Base-by-base conservation (phyloP, 495 filamentous ascomycete genomes). In the Neurospora sp. region DNA sequence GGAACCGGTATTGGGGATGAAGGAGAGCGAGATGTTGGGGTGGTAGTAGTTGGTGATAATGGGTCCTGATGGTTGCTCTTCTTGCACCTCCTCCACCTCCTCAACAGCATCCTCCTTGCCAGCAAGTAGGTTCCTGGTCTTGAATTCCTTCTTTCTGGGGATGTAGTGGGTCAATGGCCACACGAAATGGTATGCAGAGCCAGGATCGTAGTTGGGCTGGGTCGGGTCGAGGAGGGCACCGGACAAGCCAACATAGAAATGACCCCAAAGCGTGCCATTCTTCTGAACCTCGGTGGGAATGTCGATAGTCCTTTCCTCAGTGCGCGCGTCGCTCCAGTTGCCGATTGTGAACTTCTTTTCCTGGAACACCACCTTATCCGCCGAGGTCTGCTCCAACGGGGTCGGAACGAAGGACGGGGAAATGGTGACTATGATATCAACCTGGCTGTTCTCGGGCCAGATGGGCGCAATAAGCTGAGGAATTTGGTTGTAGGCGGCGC, bases 241-340 rank as follows among this genome's bases (percentile, higher is more conserved):
- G 7, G 90, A 85, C 61, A 95, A 86, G 11, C 88, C 92, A 73
- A 99, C 84, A 76, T 93, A 97, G 77, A 97, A 95, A 80, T 99
- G 96, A 8, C 91, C 94, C 89, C 92, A 99, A 14, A 98, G 85
- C 1, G 96, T 97, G 41, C 93, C 94, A 79, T 98, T 98, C 71
- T 93, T 88, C 81, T 98, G 94, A 3, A 96, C 94, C 38, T 88
- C 83, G 74, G 87, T 86, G 3, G 96, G 95, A 10, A 98, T 88
- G 39, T 85, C 80, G 78, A 98, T 92, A 46, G 84, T 88, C n/a
- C 91, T 92, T 68, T 94, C 89, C 48, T 93, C 88, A 70, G 90
- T 87, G 35, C 96, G 88, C 73, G 85, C 91, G 74, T 99, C 96
- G 53, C 87, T 89, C 77, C 87, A 94, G 79, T 96, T 90, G 10